Conservation (phyloP, 2,329 filamentous ascomycete genomes). For the Acrocalymma vagum region DNA sequence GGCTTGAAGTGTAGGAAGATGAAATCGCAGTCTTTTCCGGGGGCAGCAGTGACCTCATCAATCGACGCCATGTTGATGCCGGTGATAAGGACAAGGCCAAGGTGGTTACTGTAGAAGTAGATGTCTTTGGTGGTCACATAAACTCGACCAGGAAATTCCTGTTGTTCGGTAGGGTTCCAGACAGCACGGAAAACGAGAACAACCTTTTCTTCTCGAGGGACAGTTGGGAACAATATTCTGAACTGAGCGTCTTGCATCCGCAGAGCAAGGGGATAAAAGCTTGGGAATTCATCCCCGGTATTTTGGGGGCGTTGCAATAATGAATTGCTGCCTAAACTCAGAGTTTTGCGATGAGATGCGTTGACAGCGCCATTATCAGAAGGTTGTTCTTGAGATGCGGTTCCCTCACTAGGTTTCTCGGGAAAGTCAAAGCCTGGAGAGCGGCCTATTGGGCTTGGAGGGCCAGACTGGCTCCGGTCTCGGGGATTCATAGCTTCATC, state of each 20-base stretch:
- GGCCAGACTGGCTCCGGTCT: conserved; percentile 41
- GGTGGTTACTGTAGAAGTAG: conserved; percentile 96
- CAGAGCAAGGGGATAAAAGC: conserved; percentile 81
- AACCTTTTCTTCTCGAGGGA: conserved; percentile 79
- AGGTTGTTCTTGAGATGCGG: conserved; percentile 13
- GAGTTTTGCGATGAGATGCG: conserved; percentile 62
- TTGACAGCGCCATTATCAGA: conserved; percentile 17
- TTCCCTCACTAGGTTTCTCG: conserved; percentile 22
- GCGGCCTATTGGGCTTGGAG: conserved; percentile 42
- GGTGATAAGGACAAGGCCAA: conserved; percentile 88
- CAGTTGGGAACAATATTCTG: conserved; percentile 85
- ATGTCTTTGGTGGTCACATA: conserved; percentile 88
- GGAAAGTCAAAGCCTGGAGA: conserved; percentile 27
- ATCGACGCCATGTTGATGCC: conserved; percentile 78
- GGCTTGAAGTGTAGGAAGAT: conserved; percentile 83
- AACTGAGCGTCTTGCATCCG: conserved; percentile 93
- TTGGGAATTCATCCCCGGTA: conserved; percentile 67
- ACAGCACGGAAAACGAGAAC: conserved; percentile 92
- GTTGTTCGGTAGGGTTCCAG: conserved; percentile 80
- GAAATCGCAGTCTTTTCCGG: conserved; percentile 91
- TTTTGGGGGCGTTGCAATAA: no score
- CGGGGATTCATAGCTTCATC: conserved; percentile 55
- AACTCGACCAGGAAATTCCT: conserved; percentile 83
- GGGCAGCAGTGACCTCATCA: conserved; percentile 86
- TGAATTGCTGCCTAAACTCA: conserved; percentile 58